A percentile compares a stretch with the other conserved stretches of the same genome.
phyloP scores from a whole-genome alignment of 2,329 filamentous ascomycete species.

The Neophaeococcomyces mojaviensis region DNA sequence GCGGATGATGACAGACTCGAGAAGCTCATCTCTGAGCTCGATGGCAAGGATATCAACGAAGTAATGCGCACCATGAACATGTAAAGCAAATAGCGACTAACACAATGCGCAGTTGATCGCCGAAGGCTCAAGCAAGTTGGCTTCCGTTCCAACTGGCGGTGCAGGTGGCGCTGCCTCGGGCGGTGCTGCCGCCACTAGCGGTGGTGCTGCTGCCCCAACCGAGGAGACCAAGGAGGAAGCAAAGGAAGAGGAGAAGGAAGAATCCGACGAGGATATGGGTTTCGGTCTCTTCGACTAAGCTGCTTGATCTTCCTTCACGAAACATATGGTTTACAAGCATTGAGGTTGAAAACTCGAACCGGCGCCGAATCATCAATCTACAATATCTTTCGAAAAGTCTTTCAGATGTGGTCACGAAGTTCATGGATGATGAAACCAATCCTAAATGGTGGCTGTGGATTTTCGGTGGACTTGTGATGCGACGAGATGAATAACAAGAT shows the following conservation, averaged over 20 bases:
- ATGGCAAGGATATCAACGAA: slow-evolving; percentile 69
- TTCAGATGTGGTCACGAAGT: background rate
- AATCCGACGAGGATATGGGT: slow-evolving; percentile 68
- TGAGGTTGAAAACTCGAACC: background rate
- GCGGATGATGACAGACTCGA: slow-evolving; percentile 82
- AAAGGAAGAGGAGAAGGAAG: slow-evolving; percentile 77
- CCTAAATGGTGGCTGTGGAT: background rate
- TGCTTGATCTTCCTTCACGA: slow-evolving; percentile 8
- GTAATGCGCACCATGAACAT: slow-evolving; percentile 40
- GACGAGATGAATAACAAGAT: slow-evolving; percentile 2
- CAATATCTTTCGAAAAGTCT: background rate
- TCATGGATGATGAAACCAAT: background rate
- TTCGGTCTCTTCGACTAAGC: slow-evolving; percentile 61
- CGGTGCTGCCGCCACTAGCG: slow-evolving; percentile 57
- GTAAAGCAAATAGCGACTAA: slow-evolving; percentile 23
- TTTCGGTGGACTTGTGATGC: background rate
- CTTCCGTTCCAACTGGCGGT: slow-evolving; percentile 92
- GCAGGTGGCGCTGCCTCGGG: slow-evolving; percentile 59
- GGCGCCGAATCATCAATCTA: background rate
- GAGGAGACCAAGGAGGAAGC: slow-evolving; percentile 90
- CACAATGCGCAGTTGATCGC: slow-evolving; percentile 68
- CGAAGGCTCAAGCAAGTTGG: slow-evolving; percentile 86
- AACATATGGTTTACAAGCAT: background rate
- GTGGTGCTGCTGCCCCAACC: slow-evolving; percentile 72
- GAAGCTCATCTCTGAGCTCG: slow-evolving; percentile 74